A percentile compares a stretch with the other conserved stretches of the same genome.
Evolutionary conservation across 345 rosid species (phyloP).

Genomic region (Populus alba): DNA sequence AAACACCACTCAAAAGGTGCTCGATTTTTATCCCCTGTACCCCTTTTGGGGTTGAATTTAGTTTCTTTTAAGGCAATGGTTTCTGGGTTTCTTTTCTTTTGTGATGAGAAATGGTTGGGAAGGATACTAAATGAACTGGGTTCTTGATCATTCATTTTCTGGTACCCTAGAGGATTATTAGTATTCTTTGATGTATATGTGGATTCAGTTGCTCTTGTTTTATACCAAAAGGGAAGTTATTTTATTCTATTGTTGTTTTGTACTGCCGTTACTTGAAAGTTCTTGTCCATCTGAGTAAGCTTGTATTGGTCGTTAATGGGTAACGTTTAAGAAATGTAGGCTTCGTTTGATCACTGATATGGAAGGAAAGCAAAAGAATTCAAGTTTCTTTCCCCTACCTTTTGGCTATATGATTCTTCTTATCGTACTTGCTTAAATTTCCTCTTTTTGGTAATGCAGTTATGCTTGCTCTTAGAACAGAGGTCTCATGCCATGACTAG

Average conservation of each 20-base stretch:
- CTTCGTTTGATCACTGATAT: neutral
- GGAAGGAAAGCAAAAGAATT: too few species aligned
- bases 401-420: neutral
- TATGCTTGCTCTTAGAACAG: neutral
- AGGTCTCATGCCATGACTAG: neutral
- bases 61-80: neutral
- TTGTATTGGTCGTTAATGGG: too few species aligned
- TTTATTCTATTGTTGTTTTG: neutral
- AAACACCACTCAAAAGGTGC: slow-evolving; percentile 39
- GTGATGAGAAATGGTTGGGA: neutral
- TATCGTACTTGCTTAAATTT: too few species aligned
- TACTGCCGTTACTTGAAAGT: neutral
- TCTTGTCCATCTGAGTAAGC: neutral
- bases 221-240: neutral
- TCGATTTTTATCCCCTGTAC: neutral
- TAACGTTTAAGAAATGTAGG: too few species aligned
- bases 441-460: neutral
- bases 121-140: neutral
- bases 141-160: neutral
- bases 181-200: neutral
- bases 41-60: neutral
- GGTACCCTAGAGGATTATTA: too few species aligned
- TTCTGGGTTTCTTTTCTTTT: neutral
- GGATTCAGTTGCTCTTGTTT: neutral
- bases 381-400: too few species aligned